These are phyloP conservation scores for Xylaria acuta DNA, from an alignment of 495 filamentous ascomycete species.

Conservation along the genomic window DNA sequence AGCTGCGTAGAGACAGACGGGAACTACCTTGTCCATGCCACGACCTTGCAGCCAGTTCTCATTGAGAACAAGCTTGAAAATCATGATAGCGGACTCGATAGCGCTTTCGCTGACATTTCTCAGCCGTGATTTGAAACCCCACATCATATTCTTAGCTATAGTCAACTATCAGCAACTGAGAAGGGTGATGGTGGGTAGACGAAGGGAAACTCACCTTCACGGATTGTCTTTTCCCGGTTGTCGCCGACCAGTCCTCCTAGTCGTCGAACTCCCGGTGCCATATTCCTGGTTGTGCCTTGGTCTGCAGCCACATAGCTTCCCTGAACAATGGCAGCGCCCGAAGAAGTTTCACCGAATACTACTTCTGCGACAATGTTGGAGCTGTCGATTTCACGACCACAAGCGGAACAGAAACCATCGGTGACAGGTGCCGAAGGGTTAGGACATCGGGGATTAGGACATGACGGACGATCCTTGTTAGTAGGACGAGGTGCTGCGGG, in stretches of 20 bases:
- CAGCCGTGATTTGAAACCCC: slow-evolving; percentile 53
- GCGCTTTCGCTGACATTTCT: slow-evolving; percentile 62
- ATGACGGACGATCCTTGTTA: slow-evolving; percentile 32
- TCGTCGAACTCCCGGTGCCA: slow-evolving; percentile 57
- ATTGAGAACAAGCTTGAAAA: slow-evolving; percentile 78
- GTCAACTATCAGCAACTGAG: slow-evolving; percentile 19
- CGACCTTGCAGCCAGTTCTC: slow-evolving; percentile 90
- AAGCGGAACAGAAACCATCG: slow-evolving; percentile 75
- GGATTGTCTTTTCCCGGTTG: slow-evolving; percentile 72
- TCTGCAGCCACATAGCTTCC: slow-evolving; percentile 85
- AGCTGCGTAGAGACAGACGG: slow-evolving; percentile 85
- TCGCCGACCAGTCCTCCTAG: slow-evolving; percentile 50
- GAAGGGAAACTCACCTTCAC: slow-evolving; percentile 57
- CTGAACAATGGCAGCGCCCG: slow-evolving; percentile 88
- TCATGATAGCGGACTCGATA: slow-evolving; percentile 66
- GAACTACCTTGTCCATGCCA: slow-evolving; percentile 79
- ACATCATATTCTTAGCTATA: slow-evolving; percentile 48
- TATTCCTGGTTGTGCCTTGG: slow-evolving; percentile 61
- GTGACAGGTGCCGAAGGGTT: slow-evolving; percentile 45
- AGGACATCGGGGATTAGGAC: slow-evolving; percentile 40
- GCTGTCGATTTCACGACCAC: slow-evolving; percentile 81
- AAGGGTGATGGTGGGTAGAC: not conserved
- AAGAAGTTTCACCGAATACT: slow-evolving; percentile 81
- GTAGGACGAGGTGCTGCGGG: slow-evolving; percentile 19
- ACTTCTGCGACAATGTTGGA: slow-evolving; percentile 90